Base-by-base conservation (phyloP, 148 eudicot species). In the Bassia scoparia region DNA sequence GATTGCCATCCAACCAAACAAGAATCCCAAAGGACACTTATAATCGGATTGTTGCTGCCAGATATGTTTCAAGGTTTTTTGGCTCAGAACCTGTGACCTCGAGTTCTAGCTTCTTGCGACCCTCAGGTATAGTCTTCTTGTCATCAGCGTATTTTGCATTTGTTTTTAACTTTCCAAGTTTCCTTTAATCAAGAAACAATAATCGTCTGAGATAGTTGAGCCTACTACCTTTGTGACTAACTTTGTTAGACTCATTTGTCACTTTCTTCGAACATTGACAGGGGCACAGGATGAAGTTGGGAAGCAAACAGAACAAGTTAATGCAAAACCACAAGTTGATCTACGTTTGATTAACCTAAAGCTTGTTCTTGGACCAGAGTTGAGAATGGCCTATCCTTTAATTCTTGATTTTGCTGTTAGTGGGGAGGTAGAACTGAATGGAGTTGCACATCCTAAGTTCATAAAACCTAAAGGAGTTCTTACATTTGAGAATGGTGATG, bases 351-450 rank as follows among this genome's bases (percentile, higher is more conserved):
- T 82, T 69, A 91, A 89, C 84, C 82, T 96, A 20, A 92, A 84
- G 84, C 90, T 96, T 82, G 89, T 87, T 78, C 95, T 96, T 55
- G 99, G 99, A 65, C 99, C 97, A 53, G 95, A 90, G 74, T 76
- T 96, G 76, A 89, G 85, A 82, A 85, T 96, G 66, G 89, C 87
- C 76, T 96, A 96, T 86, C 99, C 99, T 72, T 81, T 96, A 87
- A 96, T 96, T 64, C 90, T 96, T 37, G 86, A 96, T 79, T 96
- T 96, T 79, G 97, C 99, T 74, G 96, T 92, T 76, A 96, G 99
- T 77, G 99, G 99, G 67, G 99, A 92, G 79, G 86, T 96, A 53
- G 99, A 89, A 35, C 83, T 96, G 77, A 86, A 90, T 81, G 99
- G 99, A 68, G 83, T 82, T 20, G 99, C 97, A 77, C 89, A 96